Base-by-base conservation (phyloP, 495 filamentous ascomycete species). In the Acidomyces sp. region DNA sequence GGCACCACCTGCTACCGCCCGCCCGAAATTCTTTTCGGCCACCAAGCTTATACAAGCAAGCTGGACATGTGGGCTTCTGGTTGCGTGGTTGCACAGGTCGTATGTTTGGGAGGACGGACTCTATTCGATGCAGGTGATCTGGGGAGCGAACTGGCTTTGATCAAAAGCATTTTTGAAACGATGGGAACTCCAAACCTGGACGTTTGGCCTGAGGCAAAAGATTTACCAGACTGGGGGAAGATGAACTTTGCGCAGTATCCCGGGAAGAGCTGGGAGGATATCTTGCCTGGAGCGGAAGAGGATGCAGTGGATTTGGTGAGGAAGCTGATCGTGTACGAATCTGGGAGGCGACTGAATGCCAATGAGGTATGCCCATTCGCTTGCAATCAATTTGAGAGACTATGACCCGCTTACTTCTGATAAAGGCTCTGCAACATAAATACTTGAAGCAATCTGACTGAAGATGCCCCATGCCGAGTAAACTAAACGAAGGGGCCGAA, bases 61-160 rank as follows among this genome's bases (percentile, higher is more conserved):
- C 63, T 96, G 6, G 90, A 99, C 63, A 72, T 94, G 48, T 99
- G 90, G 90, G 82, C 80, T 3, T 78, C 83, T 2, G 90, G 90
- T 1, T 78, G 78, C 48, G 79, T 92, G 22, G 75, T 85, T 3
- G 85, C 85, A 2, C 85, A 74, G 56, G 55, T 69, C 39, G 38
- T 72, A 1, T 38, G 50, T 25, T 45, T 58, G 15, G 55, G 58
- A 6, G 56, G 58, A 29, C 60, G 62, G 33, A 61, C 77, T 12
- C 64, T 96, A 2, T 96, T 99, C 48, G 82, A 93, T 49, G 74
- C 77, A 1, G 82, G 85, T 19, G 83, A 86, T 37, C 64, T 94
- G 27, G 90, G 90, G 1, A 96, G 83, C 54, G 92, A 99, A 59
- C 67, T 99, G 22, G 81, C 83, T 3, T 65, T 99, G 27, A 82